phyloP scores from a whole-genome alignment of 2,329 filamentous ascomycete species.

The Claviceps fusiformis region DNA sequence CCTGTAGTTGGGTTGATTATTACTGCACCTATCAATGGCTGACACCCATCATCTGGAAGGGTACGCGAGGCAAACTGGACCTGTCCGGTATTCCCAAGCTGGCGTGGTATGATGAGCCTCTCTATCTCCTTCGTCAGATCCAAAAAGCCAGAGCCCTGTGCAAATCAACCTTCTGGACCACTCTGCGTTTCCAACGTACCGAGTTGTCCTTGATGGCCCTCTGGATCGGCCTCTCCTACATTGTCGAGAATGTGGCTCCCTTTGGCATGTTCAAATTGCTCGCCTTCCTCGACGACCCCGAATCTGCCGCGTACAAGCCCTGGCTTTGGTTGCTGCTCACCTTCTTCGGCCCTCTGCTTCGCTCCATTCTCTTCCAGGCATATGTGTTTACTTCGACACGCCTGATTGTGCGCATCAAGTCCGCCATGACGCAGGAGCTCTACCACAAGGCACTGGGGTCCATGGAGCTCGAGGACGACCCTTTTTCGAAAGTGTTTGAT shows the following conservation, averaged over 20 bases:
- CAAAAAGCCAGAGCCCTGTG: slow-evolving; percentile 28
- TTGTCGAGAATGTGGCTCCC: slow-evolving; percentile 36
- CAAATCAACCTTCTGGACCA: slow-evolving; percentile 31
- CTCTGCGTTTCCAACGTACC: slow-evolving; percentile 26
- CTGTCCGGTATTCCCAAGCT: slow-evolving; percentile 33
- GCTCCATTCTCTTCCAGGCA: slow-evolving; percentile 39
- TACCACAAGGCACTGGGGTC: slow-evolving; percentile 41
- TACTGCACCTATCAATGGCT: slow-evolving; percentile 39
- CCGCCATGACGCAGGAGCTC: slow-evolving; percentile 43
- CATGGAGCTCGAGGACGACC: slow-evolving; percentile 43
- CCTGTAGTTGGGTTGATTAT: slow-evolving; percentile 38
- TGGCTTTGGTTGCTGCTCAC: slow-evolving; percentile 41
- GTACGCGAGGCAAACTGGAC: slow-evolving; percentile 28
- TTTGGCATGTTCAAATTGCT: slow-evolving; percentile 41
- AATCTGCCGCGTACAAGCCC: slow-evolving; percentile 30
- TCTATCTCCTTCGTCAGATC: slow-evolving; percentile 30
- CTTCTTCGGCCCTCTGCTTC: slow-evolving; percentile 33
- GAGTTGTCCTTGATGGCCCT: slow-evolving; percentile 32
- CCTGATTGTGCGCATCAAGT: slow-evolving; percentile 41
- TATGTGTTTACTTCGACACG: slow-evolving; percentile 45
- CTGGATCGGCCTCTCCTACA: slow-evolving; percentile 24
- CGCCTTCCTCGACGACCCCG: slow-evolving; percentile 33
- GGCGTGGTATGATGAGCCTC: slow-evolving; percentile 42
- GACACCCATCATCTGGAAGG: slow-evolving; percentile 34
- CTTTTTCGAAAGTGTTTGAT: slow-evolving; percentile 20